Evolutionary conservation across 2,329 filamentous ascomycete species (phyloP), one percentile per base, ranked within the genome.

Genomic region (Xylariaceae sp.): DNA sequence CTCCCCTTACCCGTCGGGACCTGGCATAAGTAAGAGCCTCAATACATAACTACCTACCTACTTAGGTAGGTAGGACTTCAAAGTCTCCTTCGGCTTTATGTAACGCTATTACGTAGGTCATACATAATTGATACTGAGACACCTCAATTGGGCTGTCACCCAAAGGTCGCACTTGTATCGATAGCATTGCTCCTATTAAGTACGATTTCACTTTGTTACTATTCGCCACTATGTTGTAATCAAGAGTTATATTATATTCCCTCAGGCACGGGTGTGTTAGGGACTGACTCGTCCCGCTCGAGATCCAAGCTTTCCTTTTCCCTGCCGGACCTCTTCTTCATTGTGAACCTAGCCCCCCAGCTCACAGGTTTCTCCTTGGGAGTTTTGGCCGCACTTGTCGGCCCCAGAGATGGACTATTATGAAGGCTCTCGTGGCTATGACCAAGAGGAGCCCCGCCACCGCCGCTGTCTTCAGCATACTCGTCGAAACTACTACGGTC

Each of bases 401-500:
- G 77, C 1, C 82, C 82, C n/a, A 86, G 69, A 7, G 78, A 80
- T 1, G 84, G 81, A 65, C 81, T 86, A 67, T 79, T 83, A 2
- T 79, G 75, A 54, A 81, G 74, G 61, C 83, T 86, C 21, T 87
- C 83, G 41, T 78, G 77, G 69, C 81, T 83, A 48, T 78, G 78
- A 7, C 80, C 81, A 18, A 81, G 69, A 7, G 59, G 50, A 19
- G 57, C 61, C 16, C 54, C 57, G 41, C 56, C 48, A 20, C 56
- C 54, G 43, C 55, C 44, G 47, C 54, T 61, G 18, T 80, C 79
- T 60, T 84, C 82, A 20, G 74, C 79, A 6, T 78, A 67, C 45
- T 84, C 81, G 41, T 85, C 83, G 18, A 87, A 81, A 66, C 82
- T 85, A 12, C 81, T 82, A 43, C 83, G 78, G 48, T 86, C 83